Base-by-base conservation (phyloP, 805 yeast species). In the Metschnikowia similis region DNA sequence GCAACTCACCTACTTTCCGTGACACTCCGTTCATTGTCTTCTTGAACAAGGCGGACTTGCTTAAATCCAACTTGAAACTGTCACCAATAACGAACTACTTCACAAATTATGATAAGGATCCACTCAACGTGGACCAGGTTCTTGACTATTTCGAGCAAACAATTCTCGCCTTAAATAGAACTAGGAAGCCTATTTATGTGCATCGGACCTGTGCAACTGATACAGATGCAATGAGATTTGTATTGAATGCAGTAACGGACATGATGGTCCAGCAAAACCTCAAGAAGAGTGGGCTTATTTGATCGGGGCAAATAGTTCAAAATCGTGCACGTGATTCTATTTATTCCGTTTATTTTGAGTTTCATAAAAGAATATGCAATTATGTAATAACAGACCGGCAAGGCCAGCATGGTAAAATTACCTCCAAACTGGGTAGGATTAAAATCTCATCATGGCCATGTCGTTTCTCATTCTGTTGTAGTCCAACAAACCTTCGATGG, bases 121-220 rank as follows among this genome's bases (percentile, higher is more conserved):
- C 84, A 44, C 76, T 75, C 21, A 83, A 85, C 65, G 79, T 76
- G 9, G 85, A 83, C 45, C 85, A 82, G 38, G 92, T 89, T 3
- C 63, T 84, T 17, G 77, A 77, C 56, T 90, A 81, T 62, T 86
- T 92, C 62, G 96, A 87, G 61, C 71, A 72, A 38, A 69, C 81
- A 45, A 88, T 90, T 57, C 61, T 85, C 50, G 72, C 79, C 48
- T 65, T 87, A 52, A 89, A 90, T 64, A 72, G 80, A 53, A 78
- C 82, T 31, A 77, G 81, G 42, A 81, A 83, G 55, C 92, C 90
- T n/a, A 79, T 94, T 31, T 94, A 94, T 64, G 86, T 89, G 21
- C 97, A 90, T 69, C 74, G 90, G 56, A 94, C 99, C 0, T 90
- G 97, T 70, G 99, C 99, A 0, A 94, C 99, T 0, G 98, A 94